Conservation (phyloP, 2,329 filamentous ascomycete genomes). For the Colletotrichum sp. region DNA sequence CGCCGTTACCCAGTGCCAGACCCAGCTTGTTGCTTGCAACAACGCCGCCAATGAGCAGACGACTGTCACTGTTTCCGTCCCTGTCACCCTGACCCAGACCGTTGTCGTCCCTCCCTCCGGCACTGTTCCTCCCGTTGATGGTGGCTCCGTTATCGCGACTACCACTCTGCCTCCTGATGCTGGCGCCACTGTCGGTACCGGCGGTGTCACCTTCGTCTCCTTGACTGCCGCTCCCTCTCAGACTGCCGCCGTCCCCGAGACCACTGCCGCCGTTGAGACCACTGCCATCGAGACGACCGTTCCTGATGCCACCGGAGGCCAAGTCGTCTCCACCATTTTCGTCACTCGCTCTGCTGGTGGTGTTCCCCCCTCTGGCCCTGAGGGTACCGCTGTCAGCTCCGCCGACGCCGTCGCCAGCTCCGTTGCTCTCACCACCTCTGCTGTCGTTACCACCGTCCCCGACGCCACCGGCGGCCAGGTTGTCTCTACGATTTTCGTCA, state of each 20-base stretch:
- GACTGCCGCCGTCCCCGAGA: constrained; percentile 6
- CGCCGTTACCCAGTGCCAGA: constrained; percentile 23
- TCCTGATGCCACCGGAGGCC: background rate
- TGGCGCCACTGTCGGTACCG: constrained; percentile 18
- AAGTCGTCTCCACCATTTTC: constrained; percentile 2
- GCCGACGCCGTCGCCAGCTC: background rate
- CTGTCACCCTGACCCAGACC: constrained; percentile 21
- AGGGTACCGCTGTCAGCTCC: background rate
- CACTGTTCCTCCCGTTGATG: constrained; percentile 1
- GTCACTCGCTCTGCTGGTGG: background rate
- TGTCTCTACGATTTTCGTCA: constrained; percentile 14
- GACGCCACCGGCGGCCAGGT: background rate
- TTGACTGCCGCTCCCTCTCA: constrained; percentile 1
- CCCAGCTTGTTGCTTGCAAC: constrained; percentile 20
- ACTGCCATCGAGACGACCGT: background rate
- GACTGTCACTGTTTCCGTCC: constrained; percentile 20
- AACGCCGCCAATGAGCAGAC: constrained; percentile 9
- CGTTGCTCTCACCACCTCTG: background rate
- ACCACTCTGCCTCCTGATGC: constrained; percentile 15
- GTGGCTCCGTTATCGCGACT: constrained; percentile 19
- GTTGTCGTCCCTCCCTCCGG: constrained; percentile 15
- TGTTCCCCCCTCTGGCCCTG: background rate
- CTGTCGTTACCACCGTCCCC: background rate
- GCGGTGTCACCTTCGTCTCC: constrained; percentile 19
- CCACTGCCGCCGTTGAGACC: background rate